Conservation (phyloP, 2,329 filamentous ascomycete genomes). For the Alternaria viburni region DNA sequence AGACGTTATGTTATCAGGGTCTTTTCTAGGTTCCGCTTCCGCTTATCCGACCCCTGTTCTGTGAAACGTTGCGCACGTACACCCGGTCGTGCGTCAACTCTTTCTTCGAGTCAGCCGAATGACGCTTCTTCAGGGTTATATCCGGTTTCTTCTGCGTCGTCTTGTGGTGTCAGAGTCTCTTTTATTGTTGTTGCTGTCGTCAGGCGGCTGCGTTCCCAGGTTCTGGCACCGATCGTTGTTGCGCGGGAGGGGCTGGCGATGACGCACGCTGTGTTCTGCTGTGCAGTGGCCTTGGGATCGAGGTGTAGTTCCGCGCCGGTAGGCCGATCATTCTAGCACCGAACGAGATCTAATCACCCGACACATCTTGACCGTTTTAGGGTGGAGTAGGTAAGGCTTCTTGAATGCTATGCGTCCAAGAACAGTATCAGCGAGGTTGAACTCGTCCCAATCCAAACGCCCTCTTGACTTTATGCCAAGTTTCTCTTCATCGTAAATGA, state of each 20-base stretch:
- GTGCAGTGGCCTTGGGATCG: background rate
- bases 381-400: background rate
- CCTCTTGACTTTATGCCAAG: background rate
- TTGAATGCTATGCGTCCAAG: background rate
- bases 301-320: background rate
- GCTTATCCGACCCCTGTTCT: background rate
- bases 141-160: background rate
- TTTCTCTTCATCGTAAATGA: background rate
- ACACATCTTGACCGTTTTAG: background rate
- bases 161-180: background rate
- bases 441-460: background rate
- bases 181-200: background rate
- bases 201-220: background rate
- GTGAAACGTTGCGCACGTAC: slow-evolving; percentile 10
- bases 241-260: background rate
- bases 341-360: background rate
- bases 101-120: slow-evolving; percentile 1
- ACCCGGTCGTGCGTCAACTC: background rate
- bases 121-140: background rate
- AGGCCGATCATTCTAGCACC: background rate
- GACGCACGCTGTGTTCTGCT: background rate
- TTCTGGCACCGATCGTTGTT: background rate
- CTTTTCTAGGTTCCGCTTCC: background rate
- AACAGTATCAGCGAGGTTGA: background rate
- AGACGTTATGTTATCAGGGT: background rate